phyloP scores from a whole-genome alignment of 306 rosid genomes.

The Senna tora region DNA sequence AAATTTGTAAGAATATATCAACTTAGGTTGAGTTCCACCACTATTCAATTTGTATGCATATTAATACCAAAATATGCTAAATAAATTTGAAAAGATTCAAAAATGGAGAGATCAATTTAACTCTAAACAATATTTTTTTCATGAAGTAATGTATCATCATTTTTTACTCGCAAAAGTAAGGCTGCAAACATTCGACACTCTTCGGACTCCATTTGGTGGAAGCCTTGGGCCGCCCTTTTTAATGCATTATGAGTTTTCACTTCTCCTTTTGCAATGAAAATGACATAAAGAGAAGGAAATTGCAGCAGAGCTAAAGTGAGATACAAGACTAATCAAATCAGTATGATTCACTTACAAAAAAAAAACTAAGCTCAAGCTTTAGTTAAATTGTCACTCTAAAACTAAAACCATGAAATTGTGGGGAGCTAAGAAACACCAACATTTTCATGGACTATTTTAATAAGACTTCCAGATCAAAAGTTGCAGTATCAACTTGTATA shows the following conservation, averaged over 20 bases:
- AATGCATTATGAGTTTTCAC: background rate
- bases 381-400: background rate
- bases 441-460: conserved; percentile 37
- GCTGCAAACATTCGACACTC: too few relatives aligned
- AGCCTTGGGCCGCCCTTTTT: too few relatives aligned
- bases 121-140: too few relatives aligned
- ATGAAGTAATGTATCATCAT: too few relatives aligned
- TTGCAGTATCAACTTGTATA: conserved; percentile 39
- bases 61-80: too few relatives aligned
- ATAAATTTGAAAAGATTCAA: too few relatives aligned
- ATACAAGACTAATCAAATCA: background rate
- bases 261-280: background rate
- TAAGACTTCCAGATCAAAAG: conserved; percentile 36
- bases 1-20: too few relatives aligned
- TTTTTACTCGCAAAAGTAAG: too few relatives aligned
- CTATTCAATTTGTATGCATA: too few relatives aligned
- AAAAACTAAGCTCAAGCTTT: conserved; percentile 28
- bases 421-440: conserved; percentile 33
- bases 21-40: too few relatives aligned
- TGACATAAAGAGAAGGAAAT: background rate
- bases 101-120: too few relatives aligned
- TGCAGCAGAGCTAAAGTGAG: background rate
- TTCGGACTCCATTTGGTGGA: too few relatives aligned
- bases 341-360: conserved; percentile 16
- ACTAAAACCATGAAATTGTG: conserved; percentile 26